Base-by-base conservation (phyloP, 208 protist species). In the Herpetomonas tarakana region DNA sequence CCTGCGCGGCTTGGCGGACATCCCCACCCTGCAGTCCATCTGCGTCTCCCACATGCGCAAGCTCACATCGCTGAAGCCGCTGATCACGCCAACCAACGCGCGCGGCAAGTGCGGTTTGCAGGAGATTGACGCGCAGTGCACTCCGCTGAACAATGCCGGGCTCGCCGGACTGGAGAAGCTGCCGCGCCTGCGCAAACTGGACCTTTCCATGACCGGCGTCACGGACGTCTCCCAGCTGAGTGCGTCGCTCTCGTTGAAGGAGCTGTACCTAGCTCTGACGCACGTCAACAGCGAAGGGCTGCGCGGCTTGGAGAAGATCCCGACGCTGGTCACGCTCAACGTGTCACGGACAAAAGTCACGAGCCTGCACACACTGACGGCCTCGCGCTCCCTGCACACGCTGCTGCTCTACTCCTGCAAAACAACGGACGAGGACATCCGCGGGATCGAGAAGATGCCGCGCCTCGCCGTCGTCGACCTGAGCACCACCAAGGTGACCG, bases 41-140 rank as follows among this genome's bases (percentile, higher is more conserved):
- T 74, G 71, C 41, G 73, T 84, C 22, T 78, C 72, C 3, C 69
- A 78, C 70, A 81, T 84, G 78, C 65, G 71, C 31, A 46, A 53
- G 45, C 38, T 84, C 62, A 76, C 70, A 2, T 68, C 78, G 18
- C 62, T 80, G 12, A 38, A 60, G 28, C 78, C 78, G 9, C 74
- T 84, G 46, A 70, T 84, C 56, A 65, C 79, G 44, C 62, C 65
- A 18, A 76, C 78, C 22, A 50, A 35, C 54, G 4, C 56, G 52
- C 38, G 44, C 19, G 22, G 19, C n/a, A 64, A 44, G n/a, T 76
- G 74, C 47, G 59, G 47, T 2, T 68, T 91, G 2, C 73, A 76
- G 51, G 73, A 83, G 35, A 82, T 91, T 51, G 74, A 91, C 55
- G 83, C 83, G 25, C 78, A 83, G 58, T 91, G 78, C 54, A 78